Evolutionary conservation across 495 filamentous ascomycete genomes (phyloP).

Genomic region (Penicillium paradoxum): DNA sequence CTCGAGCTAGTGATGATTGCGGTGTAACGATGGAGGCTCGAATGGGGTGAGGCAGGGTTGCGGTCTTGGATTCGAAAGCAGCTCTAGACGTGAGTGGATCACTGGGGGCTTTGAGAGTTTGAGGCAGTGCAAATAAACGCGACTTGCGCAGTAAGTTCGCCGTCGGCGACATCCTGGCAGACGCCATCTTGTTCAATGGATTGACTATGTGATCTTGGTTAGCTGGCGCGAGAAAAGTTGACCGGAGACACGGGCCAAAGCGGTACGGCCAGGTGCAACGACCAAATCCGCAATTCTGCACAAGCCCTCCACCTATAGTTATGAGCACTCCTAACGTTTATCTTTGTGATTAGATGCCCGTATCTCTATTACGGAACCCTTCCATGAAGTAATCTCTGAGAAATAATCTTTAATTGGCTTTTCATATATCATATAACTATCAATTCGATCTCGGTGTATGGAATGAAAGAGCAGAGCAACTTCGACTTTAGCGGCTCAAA

Average conservation of each 20-base stretch:
- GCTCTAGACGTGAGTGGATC: conserved; percentile 36
- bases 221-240: conserved; percentile 38
- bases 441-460: not conserved
- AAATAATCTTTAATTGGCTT: not conserved
- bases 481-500: conserved; percentile 8
- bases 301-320: not conserved
- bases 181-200: conserved; percentile 40
- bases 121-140: conserved; percentile 60
- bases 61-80: conserved; percentile 53
- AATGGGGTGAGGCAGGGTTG: conserved; percentile 74
- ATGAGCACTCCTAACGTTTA: no score
- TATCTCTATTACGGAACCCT: no score
- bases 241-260: conserved; percentile 17
- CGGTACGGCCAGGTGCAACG: conserved; percentile 12
- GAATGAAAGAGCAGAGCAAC: not conserved
- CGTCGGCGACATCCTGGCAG: conserved; percentile 52
- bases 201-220: conserved; percentile 16
- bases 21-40: conserved; percentile 82
- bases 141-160: conserved; percentile 61
- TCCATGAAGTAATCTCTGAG: no score
- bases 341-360: no score
- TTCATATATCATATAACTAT: not conserved
- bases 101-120: conserved; percentile 47
- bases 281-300: conserved; percentile 13
- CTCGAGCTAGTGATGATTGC: conserved; percentile 61